Evolutionary conservation across 352 stramenopile species (phyloP), one percentile per base, ranked within the genome.

Genomic region (Phytopythium delawarense): DNA sequence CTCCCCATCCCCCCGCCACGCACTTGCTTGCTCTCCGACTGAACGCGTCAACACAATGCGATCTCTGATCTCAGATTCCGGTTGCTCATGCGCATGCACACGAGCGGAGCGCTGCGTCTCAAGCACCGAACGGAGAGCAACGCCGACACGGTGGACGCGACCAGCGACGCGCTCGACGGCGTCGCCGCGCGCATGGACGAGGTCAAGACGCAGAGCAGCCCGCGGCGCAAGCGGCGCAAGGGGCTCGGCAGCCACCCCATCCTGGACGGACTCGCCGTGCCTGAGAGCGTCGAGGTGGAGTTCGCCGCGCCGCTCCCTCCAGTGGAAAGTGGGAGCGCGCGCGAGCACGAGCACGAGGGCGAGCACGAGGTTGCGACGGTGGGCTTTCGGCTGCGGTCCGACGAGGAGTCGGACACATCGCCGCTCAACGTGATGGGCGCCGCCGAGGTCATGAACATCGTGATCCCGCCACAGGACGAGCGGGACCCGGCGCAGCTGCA

Each of bases 1-100:
- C 35, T 16, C 25, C 45, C 45, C 45, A 52, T 52, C 45, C 21
- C 45, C 45, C 45, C 45, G 7, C 11, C 44, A 13, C 20, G 44
- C n/a, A 23, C 15, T 57, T 57, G 52, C 50, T 56, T 42, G 57
- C 57, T 46, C 25, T 39, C 7, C 7, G 42, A 61, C 44, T 49
- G n/a, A 49, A 25, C 23, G 46, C n/a, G 46, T 53, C 46, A 53
- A 12, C 46, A 53, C 7, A 53, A 40, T 40, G 35, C 3, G 35
- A 11, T 40, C 35, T 53, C 21, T 13, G 23, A 16, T 35, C 12
- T 6, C 25, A 81, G 73, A 18, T 81, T 81, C 65, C 68, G 77
- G 28, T 61, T 78, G 48, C 65, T 81, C 35, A 57, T 78, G 45
- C 65, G 71, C 40, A 57, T 75, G 32, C 72, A 73, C 54, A 61